Percentiles rank a stretch among this genome's conserved stretches.
Evolutionary conservation across 306 rosid species (phyloP).

Genomic region (Sophora flavescens): DNA sequence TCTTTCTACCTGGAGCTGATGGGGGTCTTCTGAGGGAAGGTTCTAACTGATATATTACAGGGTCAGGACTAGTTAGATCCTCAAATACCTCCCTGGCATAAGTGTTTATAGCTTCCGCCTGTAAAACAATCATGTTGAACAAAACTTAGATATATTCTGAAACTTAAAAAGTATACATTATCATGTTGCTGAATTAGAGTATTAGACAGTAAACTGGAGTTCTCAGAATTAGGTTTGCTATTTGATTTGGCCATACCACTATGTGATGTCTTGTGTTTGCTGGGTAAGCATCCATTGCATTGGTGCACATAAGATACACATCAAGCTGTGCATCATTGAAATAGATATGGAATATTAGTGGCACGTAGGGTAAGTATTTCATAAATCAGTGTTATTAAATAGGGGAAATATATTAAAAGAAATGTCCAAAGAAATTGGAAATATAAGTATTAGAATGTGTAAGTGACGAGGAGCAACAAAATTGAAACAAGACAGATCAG

Average conservation of each 20-base stretch:
- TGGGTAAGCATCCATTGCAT: slow-evolving; percentile 21
- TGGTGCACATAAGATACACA: slow-evolving; percentile 38
- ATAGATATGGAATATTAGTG: slow-evolving; percentile 39
- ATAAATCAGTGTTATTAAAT: background rate
- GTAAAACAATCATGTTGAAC: background rate
- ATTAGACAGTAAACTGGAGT: background rate
- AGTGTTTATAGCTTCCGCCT: background rate
- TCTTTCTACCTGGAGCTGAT: background rate
- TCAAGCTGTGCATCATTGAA: slow-evolving; percentile 38
- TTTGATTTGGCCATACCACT: slow-evolving; percentile 39
- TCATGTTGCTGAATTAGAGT: background rate
- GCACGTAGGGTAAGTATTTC: background rate
- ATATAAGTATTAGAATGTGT: background rate
- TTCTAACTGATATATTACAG: background rate
- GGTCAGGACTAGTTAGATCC: background rate
- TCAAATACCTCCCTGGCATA: background rate
- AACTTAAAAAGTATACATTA: background rate
- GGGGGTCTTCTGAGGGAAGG: too few relatives aligned
- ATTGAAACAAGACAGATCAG: background rate
- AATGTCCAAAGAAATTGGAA: background rate
- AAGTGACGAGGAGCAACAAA: background rate
- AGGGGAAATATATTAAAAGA: background rate
- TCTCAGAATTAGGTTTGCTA: background rate
- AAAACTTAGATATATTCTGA: background rate
- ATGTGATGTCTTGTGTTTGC: background rate